Evolutionary conservation across 768 basidiomycete species (phyloP).

Genomic region (Auricularia heimuer): DNA sequence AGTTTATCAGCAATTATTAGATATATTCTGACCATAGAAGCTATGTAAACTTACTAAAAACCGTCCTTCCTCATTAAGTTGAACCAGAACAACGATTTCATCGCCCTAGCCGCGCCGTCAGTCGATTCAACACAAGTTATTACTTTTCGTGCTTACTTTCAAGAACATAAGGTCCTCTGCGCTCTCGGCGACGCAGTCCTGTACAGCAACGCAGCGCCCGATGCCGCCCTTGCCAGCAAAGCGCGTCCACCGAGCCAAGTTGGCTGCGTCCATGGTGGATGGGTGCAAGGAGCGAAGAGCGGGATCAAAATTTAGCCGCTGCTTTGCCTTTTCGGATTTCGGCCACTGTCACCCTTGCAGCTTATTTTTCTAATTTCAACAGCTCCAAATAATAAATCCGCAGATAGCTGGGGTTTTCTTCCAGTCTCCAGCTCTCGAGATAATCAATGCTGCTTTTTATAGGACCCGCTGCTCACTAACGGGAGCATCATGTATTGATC

Average conservation of each 20-base stretch:
- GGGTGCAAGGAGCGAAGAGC: background rate
- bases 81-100: conserved; percentile 69
- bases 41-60: conserved; percentile 46
- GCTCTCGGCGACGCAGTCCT: conserved; percentile 67
- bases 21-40: background rate
- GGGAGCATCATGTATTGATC: too few species aligned
- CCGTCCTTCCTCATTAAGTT: conserved; percentile 41
- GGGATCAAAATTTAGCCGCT: background rate
- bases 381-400: too few species aligned
- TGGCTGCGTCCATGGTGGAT: conserved; percentile 46
- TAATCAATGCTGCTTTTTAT: too few species aligned
- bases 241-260: conserved; percentile 71
- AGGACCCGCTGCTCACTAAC: too few species aligned
- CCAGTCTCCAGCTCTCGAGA: too few species aligned
- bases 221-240: conserved; percentile 83
- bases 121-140: background rate
- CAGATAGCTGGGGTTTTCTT: too few species aligned
- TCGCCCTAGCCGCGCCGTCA: conserved; percentile 43
- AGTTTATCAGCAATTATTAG: background rate
- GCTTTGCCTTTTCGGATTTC: background rate
- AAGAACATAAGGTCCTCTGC: conserved; percentile 80
- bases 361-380: too few species aligned
- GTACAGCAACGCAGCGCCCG: conserved; percentile 62
- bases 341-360: too few species aligned
- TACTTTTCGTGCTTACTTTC: conserved; percentile 39